phyloP scores from a whole-genome alignment of 2,329 filamentous ascomycete genomes.

The Aspergillus sp. region DNA sequence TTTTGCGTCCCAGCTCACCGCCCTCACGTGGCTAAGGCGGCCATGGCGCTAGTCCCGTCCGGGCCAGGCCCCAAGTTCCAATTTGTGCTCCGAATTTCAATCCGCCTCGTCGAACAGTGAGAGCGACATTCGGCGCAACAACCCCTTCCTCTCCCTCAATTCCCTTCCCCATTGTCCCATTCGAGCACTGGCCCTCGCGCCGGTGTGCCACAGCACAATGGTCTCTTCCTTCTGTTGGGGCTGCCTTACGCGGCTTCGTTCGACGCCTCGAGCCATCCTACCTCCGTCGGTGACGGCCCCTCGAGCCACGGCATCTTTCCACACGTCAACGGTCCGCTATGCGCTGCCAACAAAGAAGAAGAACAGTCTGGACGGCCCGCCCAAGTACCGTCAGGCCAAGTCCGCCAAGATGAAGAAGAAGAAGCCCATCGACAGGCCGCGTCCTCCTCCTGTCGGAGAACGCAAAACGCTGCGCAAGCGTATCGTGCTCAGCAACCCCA shows the following conservation, averaged over 20 bases:
- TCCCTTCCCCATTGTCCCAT: conserved; percentile 22
- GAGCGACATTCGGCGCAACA: conserved; percentile 12
- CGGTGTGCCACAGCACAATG: conserved; percentile 45
- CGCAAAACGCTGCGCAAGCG: conserved; percentile 83
- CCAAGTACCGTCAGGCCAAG: conserved; percentile 39
- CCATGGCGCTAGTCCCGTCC: conserved; percentile 20
- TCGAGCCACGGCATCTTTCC: conserved; percentile 44
- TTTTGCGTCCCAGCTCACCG: conserved; percentile 15
- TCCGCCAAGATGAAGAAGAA: conserved; percentile 47
- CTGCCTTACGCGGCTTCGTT: conserved; percentile 53
- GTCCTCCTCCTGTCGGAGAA: conserved; percentile 70
- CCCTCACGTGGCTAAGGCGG: conserved; percentile 16
- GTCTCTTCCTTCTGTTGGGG: conserved; percentile 58
- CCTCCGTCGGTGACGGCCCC: conserved; percentile 44
- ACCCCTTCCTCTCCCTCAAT: conserved; percentile 16
- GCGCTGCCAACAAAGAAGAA: conserved; percentile 51
- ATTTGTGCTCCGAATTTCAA: conserved; percentile 21
- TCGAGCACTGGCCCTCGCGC: conserved; percentile 29
- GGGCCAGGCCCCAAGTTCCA: conserved; percentile 16
- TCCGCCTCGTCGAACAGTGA: conserved; percentile 5
- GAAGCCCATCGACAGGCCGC: conserved; percentile 41
- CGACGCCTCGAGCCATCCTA: conserved; percentile 35
- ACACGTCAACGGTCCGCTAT: conserved; percentile 42
- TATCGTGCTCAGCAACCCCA: conserved; percentile 90
- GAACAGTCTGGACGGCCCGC: conserved; percentile 21